Evolutionary conservation across 306 rosid genomes (phyloP).

Genomic region (Ormosia emarginata): DNA sequence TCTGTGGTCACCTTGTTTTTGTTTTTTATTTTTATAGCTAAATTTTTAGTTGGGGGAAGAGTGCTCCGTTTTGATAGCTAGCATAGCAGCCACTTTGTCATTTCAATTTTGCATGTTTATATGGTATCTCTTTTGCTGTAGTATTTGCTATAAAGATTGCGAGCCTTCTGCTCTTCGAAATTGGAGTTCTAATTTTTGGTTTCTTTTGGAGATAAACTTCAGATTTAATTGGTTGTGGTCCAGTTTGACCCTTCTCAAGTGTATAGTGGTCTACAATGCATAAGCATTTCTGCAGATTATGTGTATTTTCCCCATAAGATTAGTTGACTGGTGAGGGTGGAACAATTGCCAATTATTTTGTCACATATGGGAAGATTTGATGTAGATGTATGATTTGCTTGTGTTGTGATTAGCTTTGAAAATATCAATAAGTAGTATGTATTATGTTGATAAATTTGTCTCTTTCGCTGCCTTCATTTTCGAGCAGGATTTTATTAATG

Average conservation of each 20-base stretch:
- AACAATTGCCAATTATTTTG: conserved; percentile 6
- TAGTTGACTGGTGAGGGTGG: conserved; percentile 4
- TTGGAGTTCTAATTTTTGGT: background rate
- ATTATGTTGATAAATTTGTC: conserved; percentile 7
- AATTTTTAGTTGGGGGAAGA: background rate
- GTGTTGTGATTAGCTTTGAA: background rate
- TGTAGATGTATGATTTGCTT: conserved; percentile 7
- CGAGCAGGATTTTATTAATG: background rate
- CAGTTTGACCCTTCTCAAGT: conserved; percentile 12
- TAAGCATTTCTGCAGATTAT: background rate
- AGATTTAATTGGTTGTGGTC: conserved; percentile 23
- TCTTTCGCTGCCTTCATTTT: background rate
- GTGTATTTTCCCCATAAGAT: background rate
- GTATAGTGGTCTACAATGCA: background rate
- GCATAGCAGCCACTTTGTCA: background rate
- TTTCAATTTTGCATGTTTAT: background rate
- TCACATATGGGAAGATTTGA: conserved; percentile 23
- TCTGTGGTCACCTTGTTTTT: background rate
- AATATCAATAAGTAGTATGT: background rate
- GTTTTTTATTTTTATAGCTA: background rate
- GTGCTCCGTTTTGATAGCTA: background rate
- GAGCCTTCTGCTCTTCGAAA: background rate
- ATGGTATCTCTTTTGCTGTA: background rate
- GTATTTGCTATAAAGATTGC: background rate
- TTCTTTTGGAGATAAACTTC: background rate